These are phyloP conservation scores for Alternaria gansuensis DNA, from an alignment of 2,329 filamentous ascomycete species.

Conservation along the genomic window DNA sequence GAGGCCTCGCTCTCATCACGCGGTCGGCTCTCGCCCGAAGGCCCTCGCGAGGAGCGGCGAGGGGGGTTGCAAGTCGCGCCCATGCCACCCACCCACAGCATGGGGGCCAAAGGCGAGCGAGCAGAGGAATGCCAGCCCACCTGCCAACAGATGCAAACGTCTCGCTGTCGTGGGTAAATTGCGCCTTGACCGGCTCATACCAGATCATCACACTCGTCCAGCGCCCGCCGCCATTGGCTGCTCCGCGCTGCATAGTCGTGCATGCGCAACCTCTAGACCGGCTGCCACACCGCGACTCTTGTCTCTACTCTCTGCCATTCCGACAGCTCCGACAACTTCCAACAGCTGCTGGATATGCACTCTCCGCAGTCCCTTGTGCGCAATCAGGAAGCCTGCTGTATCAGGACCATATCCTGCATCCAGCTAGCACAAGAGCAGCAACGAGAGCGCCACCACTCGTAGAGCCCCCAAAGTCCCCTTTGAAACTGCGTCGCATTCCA, in stretches of 20 bases:
- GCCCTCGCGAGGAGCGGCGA: neutral
- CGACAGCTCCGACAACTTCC: conserved; percentile 14
- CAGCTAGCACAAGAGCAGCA: conserved; percentile 24
- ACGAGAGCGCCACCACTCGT: conserved; percentile 26
- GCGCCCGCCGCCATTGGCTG: conserved; percentile 25
- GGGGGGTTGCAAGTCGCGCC: neutral
- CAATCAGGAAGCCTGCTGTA: conserved; percentile 30
- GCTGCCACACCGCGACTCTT: conserved; percentile 34
- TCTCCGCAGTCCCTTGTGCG: conserved; percentile 7
- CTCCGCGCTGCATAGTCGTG: conserved; percentile 30
- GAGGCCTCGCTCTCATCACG: conserved; percentile 4
- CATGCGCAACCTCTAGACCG: conserved; percentile 35
- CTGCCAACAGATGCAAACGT: conserved; percentile 5
- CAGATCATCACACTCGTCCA: conserved; percentile 19
- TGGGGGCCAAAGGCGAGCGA: conserved; percentile 23
- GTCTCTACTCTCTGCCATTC: neutral
- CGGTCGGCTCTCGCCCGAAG: conserved; percentile 18
- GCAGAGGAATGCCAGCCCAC: neutral
- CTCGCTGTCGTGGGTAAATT: conserved; percentile 20
- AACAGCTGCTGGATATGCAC: neutral
- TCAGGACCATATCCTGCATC: conserved; percentile 37
- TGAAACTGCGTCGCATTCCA: conserved; percentile 33
- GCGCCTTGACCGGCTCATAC: conserved; percentile 21
- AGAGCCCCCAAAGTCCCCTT: conserved; percentile 28
- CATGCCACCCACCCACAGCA: conserved; percentile 14